phyloP scores from a whole-genome alignment of 306 rosid species.

The Bauhinia variegata region DNA sequence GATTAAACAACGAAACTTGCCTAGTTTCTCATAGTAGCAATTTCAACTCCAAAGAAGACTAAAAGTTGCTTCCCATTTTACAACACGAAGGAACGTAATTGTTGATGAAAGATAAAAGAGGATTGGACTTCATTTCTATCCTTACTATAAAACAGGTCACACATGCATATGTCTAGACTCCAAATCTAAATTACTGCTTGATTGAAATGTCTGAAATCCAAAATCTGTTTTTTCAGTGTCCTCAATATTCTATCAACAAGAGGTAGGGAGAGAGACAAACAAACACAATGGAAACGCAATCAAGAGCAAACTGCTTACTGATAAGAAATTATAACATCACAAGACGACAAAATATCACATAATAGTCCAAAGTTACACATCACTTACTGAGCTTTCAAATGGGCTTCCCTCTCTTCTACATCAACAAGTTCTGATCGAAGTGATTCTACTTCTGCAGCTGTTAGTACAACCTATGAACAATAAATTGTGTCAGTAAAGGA shows the following conservation, averaged over 20 bases:
- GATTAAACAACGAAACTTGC: neutral
- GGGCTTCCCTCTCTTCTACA: constrained; percentile 88
- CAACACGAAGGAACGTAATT: constrained; percentile 25
- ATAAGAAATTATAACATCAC: constrained; percentile 1
- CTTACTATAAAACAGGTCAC: constrained; percentile 11
- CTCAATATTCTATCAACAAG: neutral
- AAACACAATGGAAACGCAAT: constrained; percentile 13
- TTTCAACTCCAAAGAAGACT: constrained; percentile 36
- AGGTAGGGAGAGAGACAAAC: constrained; percentile 15
- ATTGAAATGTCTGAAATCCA: constrained; percentile 12
- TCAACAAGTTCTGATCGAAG: constrained; percentile 81
- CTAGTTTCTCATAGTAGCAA: constrained; percentile 22
- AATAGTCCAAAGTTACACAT: constrained; percentile 22
- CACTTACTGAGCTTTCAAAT: constrained; percentile 81
- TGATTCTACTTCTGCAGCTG: constrained; percentile 73
- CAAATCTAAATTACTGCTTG: constrained; percentile 15
- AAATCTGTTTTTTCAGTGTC: neutral
- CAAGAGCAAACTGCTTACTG: constrained; percentile 9
- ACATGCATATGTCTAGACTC: constrained; percentile 16
- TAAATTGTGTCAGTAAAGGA: constrained; percentile 33
- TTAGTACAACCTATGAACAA: constrained; percentile 63
- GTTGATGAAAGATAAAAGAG: constrained; percentile 25
- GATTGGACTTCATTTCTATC: constrained; percentile 17
- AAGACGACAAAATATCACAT: neutral
- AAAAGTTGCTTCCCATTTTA: constrained; percentile 19